Evolutionary conservation across 2,329 filamentous ascomycete species (phyloP).

Genomic region (Parafenestella ontariensis): DNA sequence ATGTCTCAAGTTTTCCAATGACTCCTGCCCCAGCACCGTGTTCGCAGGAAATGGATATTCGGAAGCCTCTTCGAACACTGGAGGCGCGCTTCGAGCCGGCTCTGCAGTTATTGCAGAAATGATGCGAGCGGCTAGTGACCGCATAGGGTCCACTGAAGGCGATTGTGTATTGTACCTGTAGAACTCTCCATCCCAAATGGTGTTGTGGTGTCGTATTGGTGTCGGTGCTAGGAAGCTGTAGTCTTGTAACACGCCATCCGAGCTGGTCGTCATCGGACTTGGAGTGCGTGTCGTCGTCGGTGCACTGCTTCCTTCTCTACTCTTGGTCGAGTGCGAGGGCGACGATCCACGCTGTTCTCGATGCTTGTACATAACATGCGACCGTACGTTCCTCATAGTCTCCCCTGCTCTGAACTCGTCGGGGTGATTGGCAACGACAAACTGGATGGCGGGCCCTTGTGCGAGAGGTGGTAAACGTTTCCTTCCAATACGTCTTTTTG

Average conservation of each 20-base stretch:
- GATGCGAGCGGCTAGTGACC: conserved; percentile 33
- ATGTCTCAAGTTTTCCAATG: conserved; percentile 28
- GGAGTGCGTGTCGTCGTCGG: conserved; percentile 25
- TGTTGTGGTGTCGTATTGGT: conserved; percentile 12
- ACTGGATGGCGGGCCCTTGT: conserved; percentile 40
- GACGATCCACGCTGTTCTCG: conserved; percentile 29
- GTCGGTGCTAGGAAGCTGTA: conserved; percentile 14
- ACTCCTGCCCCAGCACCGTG: conserved; percentile 11
- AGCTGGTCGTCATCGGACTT: conserved; percentile 26
- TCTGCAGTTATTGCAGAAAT: conserved; percentile 29
- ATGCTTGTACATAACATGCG: conserved; percentile 49
- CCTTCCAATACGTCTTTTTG: conserved; percentile 37
- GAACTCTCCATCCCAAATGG: conserved; percentile 24
- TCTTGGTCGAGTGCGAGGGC: conserved; percentile 19
- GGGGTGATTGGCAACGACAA: conserved; percentile 44
- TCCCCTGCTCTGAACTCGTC: conserved; percentile 40
- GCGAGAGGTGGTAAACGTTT: conserved; percentile 42
- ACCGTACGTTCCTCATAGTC: conserved; percentile 45
- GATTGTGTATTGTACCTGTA: conserved; percentile 27
- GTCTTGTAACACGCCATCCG: conserved; percentile 21
- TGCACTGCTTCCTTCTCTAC: conserved; percentile 22
- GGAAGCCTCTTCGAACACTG: conserved; percentile 23
- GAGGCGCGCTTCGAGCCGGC: conserved; percentile 30
- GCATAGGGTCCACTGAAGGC: conserved; percentile 24
- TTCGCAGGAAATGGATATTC: conserved; percentile 34